Evolutionary conservation across 257 asterid species (phyloP).

Genomic region (Dorcoceras hygrometricum): DNA sequence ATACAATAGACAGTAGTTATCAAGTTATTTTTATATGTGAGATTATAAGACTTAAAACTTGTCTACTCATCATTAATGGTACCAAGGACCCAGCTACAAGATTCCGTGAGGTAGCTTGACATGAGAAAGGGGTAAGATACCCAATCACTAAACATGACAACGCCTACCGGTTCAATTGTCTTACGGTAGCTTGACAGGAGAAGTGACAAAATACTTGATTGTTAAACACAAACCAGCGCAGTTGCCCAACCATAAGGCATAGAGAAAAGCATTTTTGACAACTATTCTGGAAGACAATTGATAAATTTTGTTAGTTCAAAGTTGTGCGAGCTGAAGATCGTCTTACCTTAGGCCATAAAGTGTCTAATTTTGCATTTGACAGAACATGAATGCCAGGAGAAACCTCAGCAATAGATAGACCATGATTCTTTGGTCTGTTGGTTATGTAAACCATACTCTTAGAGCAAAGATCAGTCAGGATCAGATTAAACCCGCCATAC

Average conservation of each 20-base stretch:
- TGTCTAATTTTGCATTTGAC: slow-evolving; percentile 72
- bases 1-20: too few species aligned
- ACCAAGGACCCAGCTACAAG: not conserved
- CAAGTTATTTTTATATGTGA: too few species aligned
- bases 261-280: too few species aligned
- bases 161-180: too few species aligned
- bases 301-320: too few species aligned
- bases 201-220: not conserved
- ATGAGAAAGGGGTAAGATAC: not conserved
- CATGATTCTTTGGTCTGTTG: slow-evolving; percentile 54
- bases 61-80: too few species aligned
- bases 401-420: slow-evolving; percentile 41
- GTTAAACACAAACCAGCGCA: not conserved
- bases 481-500: slow-evolving; percentile 70
- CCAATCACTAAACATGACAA: not conserved
- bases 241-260: not conserved
- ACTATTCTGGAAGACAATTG: too few species aligned
- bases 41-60: too few species aligned
- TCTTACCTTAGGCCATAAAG: slow-evolving; percentile 86
- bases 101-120: not conserved
- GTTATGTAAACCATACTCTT: slow-evolving; percentile 76
- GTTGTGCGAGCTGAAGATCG: not conserved
- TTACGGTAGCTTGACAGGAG: not conserved
- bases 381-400: slow-evolving; percentile 83
- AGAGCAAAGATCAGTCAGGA: slow-evolving; percentile 63